These are phyloP conservation scores for Cercospora zeae-maydis DNA, from an alignment of 2,329 filamentous ascomycete species.

Conservation along the genomic window DNA sequence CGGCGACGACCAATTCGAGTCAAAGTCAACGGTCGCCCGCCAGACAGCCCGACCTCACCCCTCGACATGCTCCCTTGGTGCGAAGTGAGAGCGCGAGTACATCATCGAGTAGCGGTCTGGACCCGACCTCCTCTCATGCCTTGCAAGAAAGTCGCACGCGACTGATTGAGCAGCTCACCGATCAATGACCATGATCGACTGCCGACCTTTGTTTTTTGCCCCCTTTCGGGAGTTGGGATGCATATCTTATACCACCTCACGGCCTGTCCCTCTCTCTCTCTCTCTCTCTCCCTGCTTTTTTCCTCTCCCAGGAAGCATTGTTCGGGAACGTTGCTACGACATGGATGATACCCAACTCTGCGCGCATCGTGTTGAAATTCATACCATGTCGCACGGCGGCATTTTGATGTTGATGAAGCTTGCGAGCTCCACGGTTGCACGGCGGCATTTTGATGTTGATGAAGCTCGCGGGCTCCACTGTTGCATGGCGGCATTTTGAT, in stretches of 20 bases:
- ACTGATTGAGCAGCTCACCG: conserved; percentile 13
- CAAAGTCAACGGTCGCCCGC: conserved; percentile 27
- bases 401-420: background rate
- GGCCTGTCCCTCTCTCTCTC: background rate
- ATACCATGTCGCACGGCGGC: background rate
- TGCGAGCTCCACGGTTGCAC: background rate
- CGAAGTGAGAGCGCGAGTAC: conserved; percentile 28
- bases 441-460: too few relatives aligned
- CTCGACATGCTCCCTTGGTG: conserved; percentile 30
- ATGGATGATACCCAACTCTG: conserved; percentile 22
- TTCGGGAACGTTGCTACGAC: conserved; percentile 10
- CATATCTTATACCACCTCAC: conserved; percentile 15
- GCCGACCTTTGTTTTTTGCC: background rate
- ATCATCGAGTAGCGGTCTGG: conserved; percentile 12
- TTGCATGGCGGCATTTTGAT: background rate
- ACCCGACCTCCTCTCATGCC: conserved; percentile 3
- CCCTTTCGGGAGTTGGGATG: background rate
- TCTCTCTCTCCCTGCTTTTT: conserved; percentile 2
- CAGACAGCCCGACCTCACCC: conserved; percentile 23
- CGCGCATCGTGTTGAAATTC: background rate
- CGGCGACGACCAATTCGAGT: conserved; percentile 16
- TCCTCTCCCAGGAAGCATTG: conserved; percentile 8
- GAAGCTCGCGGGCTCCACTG: too few relatives aligned
- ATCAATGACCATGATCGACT: background rate
- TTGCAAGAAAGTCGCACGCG: conserved; percentile 15